phyloP scores from a whole-genome alignment of 495 filamentous ascomycete species.

The Neurospora sp. region DNA sequence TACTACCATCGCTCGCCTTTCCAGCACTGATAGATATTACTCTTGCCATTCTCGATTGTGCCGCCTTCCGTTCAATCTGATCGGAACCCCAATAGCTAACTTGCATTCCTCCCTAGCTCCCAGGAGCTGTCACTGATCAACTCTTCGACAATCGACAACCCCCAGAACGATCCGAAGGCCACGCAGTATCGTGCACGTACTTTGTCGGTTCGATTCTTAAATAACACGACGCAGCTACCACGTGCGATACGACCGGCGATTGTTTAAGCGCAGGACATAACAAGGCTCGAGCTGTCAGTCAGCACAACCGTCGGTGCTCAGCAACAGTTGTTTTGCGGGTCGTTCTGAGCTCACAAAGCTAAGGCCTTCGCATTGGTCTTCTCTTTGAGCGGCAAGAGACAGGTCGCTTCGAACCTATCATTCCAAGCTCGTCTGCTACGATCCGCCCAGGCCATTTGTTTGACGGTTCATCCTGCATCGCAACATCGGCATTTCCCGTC shows the following conservation, averaged over 20 bases:
- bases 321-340: neutral
- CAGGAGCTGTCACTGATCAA: neutral
- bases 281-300: neutral
- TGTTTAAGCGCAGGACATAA: neutral
- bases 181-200: neutral
- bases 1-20: neutral
- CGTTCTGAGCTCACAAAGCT: neutral
- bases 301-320: neutral
- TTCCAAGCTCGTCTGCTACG: neutral
- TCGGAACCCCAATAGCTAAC: neutral
- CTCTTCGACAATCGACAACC: neutral
- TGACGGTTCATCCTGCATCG: neutral
- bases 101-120: neutral
- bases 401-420: neutral
- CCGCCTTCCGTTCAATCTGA: neutral
- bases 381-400: neutral
- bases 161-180: neutral
- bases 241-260: neutral
- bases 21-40: neutral
- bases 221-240: neutral
- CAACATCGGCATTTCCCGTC: neutral
- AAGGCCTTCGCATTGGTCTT: neutral
- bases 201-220: neutral
- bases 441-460: neutral
- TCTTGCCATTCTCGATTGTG: neutral